These are phyloP conservation scores for Flaveria linearis DNA, from an alignment of 129 eudicot genomes.

Conservation along the genomic window DNA sequence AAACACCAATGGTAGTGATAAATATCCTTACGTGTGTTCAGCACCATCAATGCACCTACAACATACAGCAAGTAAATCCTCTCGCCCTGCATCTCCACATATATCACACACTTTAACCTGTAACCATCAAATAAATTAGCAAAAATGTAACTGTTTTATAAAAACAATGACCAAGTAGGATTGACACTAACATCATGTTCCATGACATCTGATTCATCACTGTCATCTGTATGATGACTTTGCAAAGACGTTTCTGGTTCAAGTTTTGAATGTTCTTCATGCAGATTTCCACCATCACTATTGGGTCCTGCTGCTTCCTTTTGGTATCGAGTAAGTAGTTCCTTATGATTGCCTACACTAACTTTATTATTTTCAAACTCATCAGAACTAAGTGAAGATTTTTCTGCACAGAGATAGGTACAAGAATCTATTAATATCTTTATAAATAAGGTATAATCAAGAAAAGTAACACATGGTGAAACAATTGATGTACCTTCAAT, in stretches of 20 bases:
- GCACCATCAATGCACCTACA: slow-evolving; percentile 92
- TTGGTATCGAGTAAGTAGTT: not conserved
- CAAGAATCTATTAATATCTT: slow-evolving; percentile 26
- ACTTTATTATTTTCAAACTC: slow-evolving; percentile 27
- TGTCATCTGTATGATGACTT: slow-evolving; percentile 37
- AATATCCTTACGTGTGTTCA: slow-evolving; percentile 84
- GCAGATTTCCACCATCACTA: slow-evolving; percentile 24
- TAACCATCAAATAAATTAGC: not conserved
- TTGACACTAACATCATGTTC: slow-evolving; percentile 77
- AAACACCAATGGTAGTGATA: slow-evolving; percentile 1
- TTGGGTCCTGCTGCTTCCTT: slow-evolving; percentile 33
- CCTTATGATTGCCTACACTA: slow-evolving; percentile 31
- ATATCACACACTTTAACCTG: slow-evolving; percentile 93
- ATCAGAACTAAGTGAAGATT: slow-evolving; percentile 28
- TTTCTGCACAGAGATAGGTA: slow-evolving; percentile 21
- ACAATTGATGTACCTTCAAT: slow-evolving; percentile 14
- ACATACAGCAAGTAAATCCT: slow-evolving; percentile 84
- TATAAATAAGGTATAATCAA: not conserved
- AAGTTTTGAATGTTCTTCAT: slow-evolving; percentile 26
- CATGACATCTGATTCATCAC: slow-evolving; percentile 70
- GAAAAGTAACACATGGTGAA: slow-evolving; percentile 12
- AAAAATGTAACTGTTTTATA: not conserved
- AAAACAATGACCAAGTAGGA: not conserved
- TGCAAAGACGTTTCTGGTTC: slow-evolving; percentile 36
- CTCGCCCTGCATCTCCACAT: slow-evolving; percentile 93